Evolutionary conservation across 2,329 filamentous ascomycete genomes (phyloP), one percentile per base, ranked within the genome.

Genomic region (Aureobasidium sp.): DNA sequence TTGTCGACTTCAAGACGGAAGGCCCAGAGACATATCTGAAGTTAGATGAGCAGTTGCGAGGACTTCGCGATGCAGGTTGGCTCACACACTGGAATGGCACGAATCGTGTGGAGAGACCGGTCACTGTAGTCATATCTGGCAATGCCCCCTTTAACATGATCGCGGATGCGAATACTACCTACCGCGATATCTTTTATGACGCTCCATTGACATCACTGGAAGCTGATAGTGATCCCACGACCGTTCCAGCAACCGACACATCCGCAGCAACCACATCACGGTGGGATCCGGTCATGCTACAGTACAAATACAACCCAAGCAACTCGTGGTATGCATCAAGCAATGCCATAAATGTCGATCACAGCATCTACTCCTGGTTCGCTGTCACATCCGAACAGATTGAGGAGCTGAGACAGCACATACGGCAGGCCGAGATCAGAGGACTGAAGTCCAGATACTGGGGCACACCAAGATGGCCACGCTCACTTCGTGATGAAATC

Each of bases 161-260:
- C 37, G 73, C 76, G 24, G 9, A 43, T 9, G 20, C 27, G 10
- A 47, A 59, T 9, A 27, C 29, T 9, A 26, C 41, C 1, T 78
- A 81, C 67, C 76, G 80, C 29, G 80, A 83, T 66, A 78, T 83
- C 63, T 83, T 83, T 73, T 82, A 81, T 69, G 81, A 59, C 15
- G 55, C 55, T 13, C 24, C 41, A 2, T 15, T 52, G 12, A 39
- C 32, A 15, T 24, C 34, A 2, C 20, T 52, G 5, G n/a, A 20
- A 26, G 17, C 34, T 17, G 20, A 36, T 24, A 41, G 46, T 8
- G 39, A 59, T 17, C 26, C 51, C 27, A 34, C 4, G 10, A n/a
- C 7, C 2, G 10, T 4, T 5, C 7, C 15, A 3, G 1, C 6
- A 1, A 20, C 47, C 5, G 12, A 34, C 9, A 1, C 6, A 4